These are phyloP conservation scores for Saturnispora diversa DNA, from an alignment of 805 yeast species.

Conservation along the genomic window DNA sequence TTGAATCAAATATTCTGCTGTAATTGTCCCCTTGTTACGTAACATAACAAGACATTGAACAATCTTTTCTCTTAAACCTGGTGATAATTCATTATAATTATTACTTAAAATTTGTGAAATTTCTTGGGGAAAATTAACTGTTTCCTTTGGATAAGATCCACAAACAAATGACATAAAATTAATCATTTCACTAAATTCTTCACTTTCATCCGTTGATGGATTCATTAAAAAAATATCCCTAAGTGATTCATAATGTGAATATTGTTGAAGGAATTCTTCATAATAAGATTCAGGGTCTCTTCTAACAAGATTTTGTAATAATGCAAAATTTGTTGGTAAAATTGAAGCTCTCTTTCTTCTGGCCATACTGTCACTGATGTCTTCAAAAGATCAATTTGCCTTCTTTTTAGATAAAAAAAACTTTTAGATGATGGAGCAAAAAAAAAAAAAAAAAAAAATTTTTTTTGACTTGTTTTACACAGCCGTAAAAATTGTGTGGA, in stretches of 20 bases:
- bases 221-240: slow-evolving; percentile 78
- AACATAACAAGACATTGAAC: slow-evolving; percentile 85
- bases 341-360: slow-evolving; percentile 87
- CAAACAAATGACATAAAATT: slow-evolving; percentile 93
- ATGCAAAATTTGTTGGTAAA: slow-evolving; percentile 83
- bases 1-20: slow-evolving; percentile 74
- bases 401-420: no score
- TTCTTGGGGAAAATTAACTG: slow-evolving; percentile 77
- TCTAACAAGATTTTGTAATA: slow-evolving; percentile 84
- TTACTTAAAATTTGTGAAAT: slow-evolving; percentile 56
- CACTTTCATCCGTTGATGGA: slow-evolving; percentile 52
- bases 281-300: slow-evolving; percentile 91
- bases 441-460: slow-evolving; percentile 8
- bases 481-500: slow-evolving; percentile 2
- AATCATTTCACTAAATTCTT: slow-evolving; percentile 71
- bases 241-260: slow-evolving; percentile 83
- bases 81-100: slow-evolving; percentile 73
- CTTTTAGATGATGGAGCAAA: no score
- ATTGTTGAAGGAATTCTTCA: slow-evolving; percentile 91
- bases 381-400: neutral
- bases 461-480: neutral
- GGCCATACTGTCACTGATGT: slow-evolving; percentile 48
- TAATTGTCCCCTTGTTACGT: slow-evolving; percentile 72
- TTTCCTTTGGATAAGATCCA: slow-evolving; percentile 81
- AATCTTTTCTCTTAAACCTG: slow-evolving; percentile 86